Evolutionary conservation across 495 filamentous ascomycete species (phyloP).

Genomic region (Terfezia boudieri): DNA sequence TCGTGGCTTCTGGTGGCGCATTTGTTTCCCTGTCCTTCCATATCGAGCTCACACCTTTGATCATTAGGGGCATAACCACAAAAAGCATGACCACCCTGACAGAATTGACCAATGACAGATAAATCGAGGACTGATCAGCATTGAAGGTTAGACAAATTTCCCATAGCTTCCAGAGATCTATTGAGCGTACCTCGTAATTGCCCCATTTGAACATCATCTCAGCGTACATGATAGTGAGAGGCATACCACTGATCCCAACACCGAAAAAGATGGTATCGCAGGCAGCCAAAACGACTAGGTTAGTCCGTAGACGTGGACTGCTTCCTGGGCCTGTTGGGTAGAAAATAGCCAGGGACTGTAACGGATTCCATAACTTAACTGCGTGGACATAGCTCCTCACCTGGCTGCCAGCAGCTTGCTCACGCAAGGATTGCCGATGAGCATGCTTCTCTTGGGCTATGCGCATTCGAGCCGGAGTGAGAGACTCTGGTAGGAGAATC

Average conservation of each 20-base stretch:
- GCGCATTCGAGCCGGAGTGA: conserved; percentile 42
- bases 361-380: conserved; percentile 29
- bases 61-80: conserved; percentile 47
- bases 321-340: conserved; percentile 43
- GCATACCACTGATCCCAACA: conserved; percentile 56
- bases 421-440: conserved; percentile 9
- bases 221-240: conserved; percentile 58
- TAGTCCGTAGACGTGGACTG: conserved; percentile 40
- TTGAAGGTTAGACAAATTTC: not conserved
- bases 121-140: conserved; percentile 30
- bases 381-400: conserved; percentile 23
- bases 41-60: conserved; percentile 40
- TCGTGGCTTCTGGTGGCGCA: conserved; percentile 13
- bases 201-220: conserved; percentile 62
- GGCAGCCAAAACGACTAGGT: conserved; percentile 54
- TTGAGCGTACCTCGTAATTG: conserved; percentile 33
- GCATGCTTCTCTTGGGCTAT: conserved; percentile 44
- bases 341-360: conserved; percentile 58
- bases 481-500: conserved; percentile 58
- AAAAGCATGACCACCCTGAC: conserved; percentile 54
- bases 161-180: not conserved
- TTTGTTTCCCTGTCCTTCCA: conserved; percentile 16
- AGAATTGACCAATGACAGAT: conserved; percentile 52
- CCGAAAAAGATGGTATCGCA: conserved; percentile 63
- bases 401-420: conserved; percentile 6